phyloP scores from a whole-genome alignment of 2,329 filamentous ascomycete genomes.

The Grosmannia clavigera region DNA sequence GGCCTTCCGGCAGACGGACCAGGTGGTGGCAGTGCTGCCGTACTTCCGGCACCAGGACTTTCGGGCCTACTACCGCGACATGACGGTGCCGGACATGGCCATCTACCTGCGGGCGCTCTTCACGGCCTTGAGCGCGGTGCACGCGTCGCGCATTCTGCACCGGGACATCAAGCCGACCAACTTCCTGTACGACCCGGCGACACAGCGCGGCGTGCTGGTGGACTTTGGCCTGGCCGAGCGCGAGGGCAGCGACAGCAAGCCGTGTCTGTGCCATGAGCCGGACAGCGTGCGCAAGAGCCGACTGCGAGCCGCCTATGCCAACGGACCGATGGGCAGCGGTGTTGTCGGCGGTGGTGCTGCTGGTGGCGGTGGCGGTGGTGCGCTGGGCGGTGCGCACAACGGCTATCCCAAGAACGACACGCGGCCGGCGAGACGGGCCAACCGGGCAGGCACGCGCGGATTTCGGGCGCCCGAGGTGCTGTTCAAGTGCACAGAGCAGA shows the following conservation, averaged over 20 bases:
- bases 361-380: no score
- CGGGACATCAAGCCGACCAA: slow-evolving; percentile 97
- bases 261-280: slow-evolving; percentile 68
- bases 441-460: slow-evolving; percentile 85
- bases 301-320: slow-evolving; percentile 41
- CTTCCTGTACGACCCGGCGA: slow-evolving; percentile 78
- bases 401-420: slow-evolving; percentile 86
- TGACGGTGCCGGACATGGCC: slow-evolving; percentile 75
- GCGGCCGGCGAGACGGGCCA: slow-evolving; percentile 77
- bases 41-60: slow-evolving; percentile 97
- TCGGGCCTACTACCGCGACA: slow-evolving; percentile 82
- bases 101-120: slow-evolving; percentile 86
- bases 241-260: slow-evolving; percentile 62
- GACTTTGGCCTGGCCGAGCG: slow-evolving; percentile 95
- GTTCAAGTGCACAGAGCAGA: slow-evolving; percentile 93
- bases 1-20: slow-evolving; percentile 87
- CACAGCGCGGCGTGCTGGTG: slow-evolving; percentile 80
- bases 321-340: background rate
- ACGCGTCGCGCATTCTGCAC: slow-evolving; percentile 75
- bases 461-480: slow-evolving; percentile 95
- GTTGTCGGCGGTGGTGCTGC: slow-evolving; percentile 19
- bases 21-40: slow-evolving; percentile 86
- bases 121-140: slow-evolving; percentile 70
- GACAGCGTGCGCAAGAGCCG: slow-evolving; percentile 47
- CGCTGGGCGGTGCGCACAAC: slow-evolving; percentile 34